Evolutionary conservation across 1,284 basidiomycete species (phyloP), one percentile per base, ranked within the genome.

Genomic region (Ustilago cynodontis): DNA sequence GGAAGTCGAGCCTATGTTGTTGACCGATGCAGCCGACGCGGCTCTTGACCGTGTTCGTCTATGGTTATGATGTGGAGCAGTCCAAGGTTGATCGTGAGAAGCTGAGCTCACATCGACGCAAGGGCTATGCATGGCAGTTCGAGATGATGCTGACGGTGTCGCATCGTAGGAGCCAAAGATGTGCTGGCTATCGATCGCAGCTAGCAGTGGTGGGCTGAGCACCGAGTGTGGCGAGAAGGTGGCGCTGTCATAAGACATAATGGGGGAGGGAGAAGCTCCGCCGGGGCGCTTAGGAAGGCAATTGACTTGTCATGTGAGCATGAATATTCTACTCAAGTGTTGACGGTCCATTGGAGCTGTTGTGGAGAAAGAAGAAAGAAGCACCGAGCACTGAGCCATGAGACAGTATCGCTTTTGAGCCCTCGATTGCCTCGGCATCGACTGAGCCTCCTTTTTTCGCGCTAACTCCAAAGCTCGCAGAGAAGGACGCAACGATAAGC

Each of bases 131-230:
- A 8, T 51, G 45, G 31, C 24, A 33, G 24, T 33, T 35, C 41
- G 61, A 26, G 57, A 57, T 9, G 63, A 28, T 26, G 39, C 6
- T 8, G 54, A 20, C 18, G 53, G 20, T 26, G 41, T 11, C 10
- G 50, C 52, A 53, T 64, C 53, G 33, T 58, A 54, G 20, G 64
- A 51, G 57, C 67, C 57, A 35, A 75, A 75, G 2, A 41, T 61
- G 39, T 75, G 72, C 33, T 75, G 64, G 29, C 72, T 75, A 18
- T 71, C 72, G 49, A 75, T 60, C n/a, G 60, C 57, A 35, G 72
- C 67, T 10, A 71, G 52, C 33, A 75, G 45, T 28, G 72, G 72
- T n/a, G 72, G 64, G 50, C 72, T 75, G 28, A 75, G 53, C 53
- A 75, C 53, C 14, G 71, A 66, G 28, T 68, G 65, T 24, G 65